Evolutionary conservation across 345 rosid species (phyloP).

Genomic region (Dovyalis caffra): DNA sequence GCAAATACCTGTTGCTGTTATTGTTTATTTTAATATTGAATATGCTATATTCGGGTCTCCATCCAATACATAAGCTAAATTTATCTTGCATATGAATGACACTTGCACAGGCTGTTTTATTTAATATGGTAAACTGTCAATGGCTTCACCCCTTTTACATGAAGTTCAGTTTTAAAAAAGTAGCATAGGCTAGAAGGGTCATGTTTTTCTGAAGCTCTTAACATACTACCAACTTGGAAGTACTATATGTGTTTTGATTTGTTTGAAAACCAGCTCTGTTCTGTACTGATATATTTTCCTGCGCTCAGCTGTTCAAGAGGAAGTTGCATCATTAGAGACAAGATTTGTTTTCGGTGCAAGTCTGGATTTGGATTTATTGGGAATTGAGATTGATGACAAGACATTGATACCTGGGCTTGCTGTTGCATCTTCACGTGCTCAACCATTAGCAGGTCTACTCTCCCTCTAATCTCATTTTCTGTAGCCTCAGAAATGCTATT

Average conservation of each 20-base stretch:
- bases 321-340: slow-evolving; percentile 55
- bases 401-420: slow-evolving; percentile 89
- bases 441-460: slow-evolving; percentile 76
- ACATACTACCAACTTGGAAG: background rate
- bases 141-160: background rate
- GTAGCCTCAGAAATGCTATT: background rate
- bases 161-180: background rate
- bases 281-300: slow-evolving; percentile 10
- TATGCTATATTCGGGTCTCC: background rate
- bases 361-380: slow-evolving; percentile 89
- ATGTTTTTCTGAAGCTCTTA: background rate
- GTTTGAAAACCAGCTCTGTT: background rate
- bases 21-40: background rate
- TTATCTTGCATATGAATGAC: background rate
- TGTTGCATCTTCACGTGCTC: slow-evolving; percentile 86
- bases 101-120: background rate
- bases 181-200: background rate
- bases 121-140: background rate
- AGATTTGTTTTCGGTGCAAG: slow-evolving; percentile 70
- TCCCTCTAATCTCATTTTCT: slow-evolving; percentile 7
- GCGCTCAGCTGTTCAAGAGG: slow-evolving; percentile 63
- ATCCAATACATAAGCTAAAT: background rate
- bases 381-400: slow-evolving; percentile 70
- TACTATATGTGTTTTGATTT: background rate
- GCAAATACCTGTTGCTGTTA: background rate